phyloP scores from a whole-genome alignment of 2,329 filamentous ascomycete species.

The Scorias spongiosa region DNA sequence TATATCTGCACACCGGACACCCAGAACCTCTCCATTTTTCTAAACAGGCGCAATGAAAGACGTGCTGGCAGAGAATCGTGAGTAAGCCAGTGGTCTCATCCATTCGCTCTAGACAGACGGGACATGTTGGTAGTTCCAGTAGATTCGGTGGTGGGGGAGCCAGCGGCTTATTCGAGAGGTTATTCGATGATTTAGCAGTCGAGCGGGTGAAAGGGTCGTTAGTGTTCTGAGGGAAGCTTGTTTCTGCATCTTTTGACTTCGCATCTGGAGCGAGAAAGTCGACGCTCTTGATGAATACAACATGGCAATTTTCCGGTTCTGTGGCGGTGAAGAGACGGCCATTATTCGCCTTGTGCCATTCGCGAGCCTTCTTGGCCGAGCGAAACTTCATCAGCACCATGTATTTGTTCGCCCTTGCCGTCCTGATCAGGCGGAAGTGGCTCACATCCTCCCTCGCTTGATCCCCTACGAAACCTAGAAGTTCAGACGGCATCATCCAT shows the following conservation, averaged over 20 bases:
- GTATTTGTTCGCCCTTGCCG: constrained; percentile 75
- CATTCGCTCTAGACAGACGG: constrained; percentile 94
- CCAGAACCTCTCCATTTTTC: constrained; percentile 92
- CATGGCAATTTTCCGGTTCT: constrained; percentile 82
- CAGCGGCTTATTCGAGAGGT: constrained; percentile 40
- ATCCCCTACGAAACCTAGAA: constrained; percentile 82
- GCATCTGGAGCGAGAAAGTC: constrained; percentile 54
- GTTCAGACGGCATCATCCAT: constrained; percentile 81
- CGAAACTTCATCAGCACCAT: constrained; percentile 93
- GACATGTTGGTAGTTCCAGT: constrained; percentile 85
- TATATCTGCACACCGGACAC: constrained; percentile 89
- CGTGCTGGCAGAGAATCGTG: constrained; percentile 92
- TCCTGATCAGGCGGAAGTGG: constrained; percentile 90
- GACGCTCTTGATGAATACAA: constrained; percentile 86
- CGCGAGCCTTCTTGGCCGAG: constrained; percentile 53
- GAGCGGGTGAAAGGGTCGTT: constrained; percentile 46
- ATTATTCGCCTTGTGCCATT: constrained; percentile 79
- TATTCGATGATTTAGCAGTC: constrained; percentile 21
- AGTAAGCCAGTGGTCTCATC: constrained; percentile 90
- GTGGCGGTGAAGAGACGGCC: constrained; percentile 68
- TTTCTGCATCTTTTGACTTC: constrained; percentile 26
- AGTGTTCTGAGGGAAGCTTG: constrained; percentile 42
- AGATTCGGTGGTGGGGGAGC: constrained; percentile 67
- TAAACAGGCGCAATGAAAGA: constrained; percentile 92
- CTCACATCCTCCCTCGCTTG: constrained; percentile 73